Evolutionary conservation across 768 basidiomycete species (phyloP).

Genomic region (Suillus ampliporus): DNA sequence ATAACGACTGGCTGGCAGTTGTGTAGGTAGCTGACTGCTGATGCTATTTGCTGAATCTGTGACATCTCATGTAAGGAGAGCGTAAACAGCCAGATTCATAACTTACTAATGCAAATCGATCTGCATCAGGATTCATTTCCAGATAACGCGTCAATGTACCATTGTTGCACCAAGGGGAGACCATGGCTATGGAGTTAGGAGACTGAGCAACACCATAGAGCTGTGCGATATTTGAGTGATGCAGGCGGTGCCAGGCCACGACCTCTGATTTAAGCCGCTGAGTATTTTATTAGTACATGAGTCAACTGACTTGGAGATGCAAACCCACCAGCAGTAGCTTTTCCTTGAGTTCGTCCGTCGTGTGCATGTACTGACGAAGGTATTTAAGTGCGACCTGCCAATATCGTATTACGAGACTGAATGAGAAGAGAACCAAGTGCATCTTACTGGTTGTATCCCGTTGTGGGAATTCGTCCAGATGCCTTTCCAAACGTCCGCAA

Average conservation of each 20-base stretch:
- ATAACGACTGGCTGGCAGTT: constrained; percentile 57
- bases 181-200: constrained; percentile 60
- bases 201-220: constrained; percentile 61
- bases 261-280: constrained; percentile 64
- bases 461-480: constrained; percentile 51
- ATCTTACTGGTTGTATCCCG: constrained; percentile 38
- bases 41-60: constrained; percentile 60
- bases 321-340: constrained; percentile 53
- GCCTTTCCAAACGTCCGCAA: constrained; percentile 68
- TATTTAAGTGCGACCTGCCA: constrained; percentile 62
- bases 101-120: constrained; percentile 55
- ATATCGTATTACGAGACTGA: neutral
- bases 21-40: constrained; percentile 63
- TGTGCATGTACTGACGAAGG: constrained; percentile 50
- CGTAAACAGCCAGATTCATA: neutral
- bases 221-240: constrained; percentile 59
- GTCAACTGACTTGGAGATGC: neutral
- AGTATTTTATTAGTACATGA: neutral
- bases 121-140: constrained; percentile 42
- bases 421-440: neutral
- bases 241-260: constrained; percentile 60
- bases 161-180: constrained; percentile 68
- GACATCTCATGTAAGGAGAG: constrained; percentile 1
- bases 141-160: constrained; percentile 60
- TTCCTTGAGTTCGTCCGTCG: constrained; percentile 56